Conservation (phyloP, 108 stramenopile genomes). For the Asterionellopsis glacialis region DNA sequence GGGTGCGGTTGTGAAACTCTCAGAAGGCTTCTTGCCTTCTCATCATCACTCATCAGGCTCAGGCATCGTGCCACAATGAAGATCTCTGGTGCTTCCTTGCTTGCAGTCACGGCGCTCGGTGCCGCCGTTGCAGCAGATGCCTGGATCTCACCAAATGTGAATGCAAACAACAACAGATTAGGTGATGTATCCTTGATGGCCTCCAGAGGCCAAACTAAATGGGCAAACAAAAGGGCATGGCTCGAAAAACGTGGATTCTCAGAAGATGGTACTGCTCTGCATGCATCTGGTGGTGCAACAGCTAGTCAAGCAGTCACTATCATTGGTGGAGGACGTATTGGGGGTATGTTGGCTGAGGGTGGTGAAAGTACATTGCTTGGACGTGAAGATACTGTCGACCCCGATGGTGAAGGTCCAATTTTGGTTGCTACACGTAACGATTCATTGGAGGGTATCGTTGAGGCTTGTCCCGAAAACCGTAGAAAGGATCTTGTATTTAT, state of each 20-base stretch:
- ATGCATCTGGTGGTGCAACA: conserved; percentile 4
- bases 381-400: conserved; percentile 52
- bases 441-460: conserved; percentile 79
- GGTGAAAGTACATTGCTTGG: conserved; percentile 49
- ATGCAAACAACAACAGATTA: neutral
- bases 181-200: conserved; percentile 11
- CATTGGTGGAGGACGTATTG: conserved; percentile 76
- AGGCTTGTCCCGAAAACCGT: conserved; percentile 63
- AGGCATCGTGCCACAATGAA: too few relatives aligned
- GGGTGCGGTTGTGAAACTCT: too few relatives aligned
- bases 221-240: conserved; percentile 25
- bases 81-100: too few relatives aligned
- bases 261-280: neutral
- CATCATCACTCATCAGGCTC: too few relatives aligned
- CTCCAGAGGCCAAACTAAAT: conserved; percentile 15
- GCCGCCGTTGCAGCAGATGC: neutral
- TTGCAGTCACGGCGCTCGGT: neutral
- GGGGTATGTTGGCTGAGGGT: conserved; percentile 44
- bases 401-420: conserved; percentile 65
- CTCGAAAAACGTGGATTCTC: conserved; percentile 17
- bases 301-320: conserved; percentile 16
- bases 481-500: conserved; percentile 88
- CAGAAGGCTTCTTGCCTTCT: too few relatives aligned
- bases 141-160: neutral
- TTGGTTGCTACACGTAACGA: conserved; percentile 91